A percentile compares a stretch with the other conserved stretches of the same genome.
These are phyloP conservation scores for Trypethelium eluteriae DNA, from an alignment of 495 filamentous ascomycete species.

Conservation along the genomic window DNA sequence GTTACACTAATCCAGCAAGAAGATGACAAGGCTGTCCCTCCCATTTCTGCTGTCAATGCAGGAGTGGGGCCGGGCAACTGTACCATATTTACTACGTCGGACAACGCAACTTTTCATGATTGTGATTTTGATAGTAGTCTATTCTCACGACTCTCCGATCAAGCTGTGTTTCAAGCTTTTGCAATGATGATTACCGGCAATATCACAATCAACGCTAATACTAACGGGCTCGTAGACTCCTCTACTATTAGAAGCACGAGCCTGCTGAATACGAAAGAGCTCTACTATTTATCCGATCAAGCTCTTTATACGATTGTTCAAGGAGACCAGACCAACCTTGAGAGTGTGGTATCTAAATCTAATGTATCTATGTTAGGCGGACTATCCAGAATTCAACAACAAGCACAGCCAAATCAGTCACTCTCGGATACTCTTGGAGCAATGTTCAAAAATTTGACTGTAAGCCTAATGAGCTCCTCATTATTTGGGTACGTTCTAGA, in stretches of 20 bases:
- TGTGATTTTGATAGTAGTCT: background rate
- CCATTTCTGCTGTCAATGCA: background rate
- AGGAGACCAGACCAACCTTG: background rate
- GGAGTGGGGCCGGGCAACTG: background rate
- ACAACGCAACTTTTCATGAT: background rate
- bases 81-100: background rate
- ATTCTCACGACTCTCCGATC: background rate
- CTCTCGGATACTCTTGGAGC: background rate
- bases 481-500: background rate
- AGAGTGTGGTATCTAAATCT: background rate
- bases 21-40: background rate
- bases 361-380: background rate
- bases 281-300: background rate
- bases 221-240: background rate
- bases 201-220: background rate
- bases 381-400: background rate
- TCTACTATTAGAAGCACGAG: background rate
- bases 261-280: background rate
- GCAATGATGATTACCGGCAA: constrained; percentile 5
- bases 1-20: background rate
- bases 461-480: constrained; percentile 3
- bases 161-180: constrained; percentile 2
- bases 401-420: background rate
- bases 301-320: background rate
- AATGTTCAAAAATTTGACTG: constrained; percentile 1